These are phyloP conservation scores for Colletotrichum sp. DNA, from an alignment of 2,329 filamentous ascomycete species.

Conservation along the genomic window DNA sequence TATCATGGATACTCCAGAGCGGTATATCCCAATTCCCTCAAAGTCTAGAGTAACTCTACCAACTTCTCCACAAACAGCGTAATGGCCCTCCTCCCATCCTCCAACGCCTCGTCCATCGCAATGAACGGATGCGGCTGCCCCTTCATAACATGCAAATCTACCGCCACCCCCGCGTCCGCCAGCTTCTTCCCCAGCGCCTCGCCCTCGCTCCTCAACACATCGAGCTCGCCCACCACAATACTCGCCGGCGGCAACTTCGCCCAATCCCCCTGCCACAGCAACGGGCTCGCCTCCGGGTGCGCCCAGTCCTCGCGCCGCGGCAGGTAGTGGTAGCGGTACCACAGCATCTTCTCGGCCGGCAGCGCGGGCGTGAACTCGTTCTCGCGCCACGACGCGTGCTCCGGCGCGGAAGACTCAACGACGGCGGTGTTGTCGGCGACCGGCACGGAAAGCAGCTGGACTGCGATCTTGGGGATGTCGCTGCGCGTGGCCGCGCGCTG, in stretches of 20 bases:
- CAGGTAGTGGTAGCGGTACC: slow-evolving; percentile 65
- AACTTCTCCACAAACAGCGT: slow-evolving; percentile 40
- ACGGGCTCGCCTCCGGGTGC: slow-evolving; percentile 58
- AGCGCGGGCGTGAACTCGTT: slow-evolving; percentile 58
- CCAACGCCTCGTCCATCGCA: slow-evolving; percentile 60
- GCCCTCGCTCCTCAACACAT: slow-evolving; percentile 61
- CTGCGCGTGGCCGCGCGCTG: slow-evolving; percentile 49
- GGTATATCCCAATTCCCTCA: background rate
- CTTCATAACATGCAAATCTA: slow-evolving; percentile 54
- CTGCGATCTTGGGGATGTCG: slow-evolving; percentile 31
- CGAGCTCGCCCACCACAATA: slow-evolving; percentile 59
- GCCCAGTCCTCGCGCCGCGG: slow-evolving; percentile 49
- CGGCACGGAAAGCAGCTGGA: slow-evolving; percentile 62
- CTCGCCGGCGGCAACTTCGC: slow-evolving; percentile 52
- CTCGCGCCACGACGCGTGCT: slow-evolving; percentile 51
- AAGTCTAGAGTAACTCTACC: background rate
- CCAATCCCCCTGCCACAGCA: slow-evolving; percentile 58
- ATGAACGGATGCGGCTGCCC: slow-evolving; percentile 65
- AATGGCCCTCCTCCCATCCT: slow-evolving; percentile 56
- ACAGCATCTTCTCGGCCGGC: slow-evolving; percentile 62
- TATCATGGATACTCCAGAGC: background rate
- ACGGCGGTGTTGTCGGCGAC: slow-evolving; percentile 65
- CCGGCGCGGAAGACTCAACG: slow-evolving; percentile 38
- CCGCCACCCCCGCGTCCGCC: slow-evolving; percentile 47
- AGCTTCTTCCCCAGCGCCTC: slow-evolving; percentile 56